Conservation (phyloP, 2,329 filamentous ascomycete species). For the Neurospora crassa region DNA sequence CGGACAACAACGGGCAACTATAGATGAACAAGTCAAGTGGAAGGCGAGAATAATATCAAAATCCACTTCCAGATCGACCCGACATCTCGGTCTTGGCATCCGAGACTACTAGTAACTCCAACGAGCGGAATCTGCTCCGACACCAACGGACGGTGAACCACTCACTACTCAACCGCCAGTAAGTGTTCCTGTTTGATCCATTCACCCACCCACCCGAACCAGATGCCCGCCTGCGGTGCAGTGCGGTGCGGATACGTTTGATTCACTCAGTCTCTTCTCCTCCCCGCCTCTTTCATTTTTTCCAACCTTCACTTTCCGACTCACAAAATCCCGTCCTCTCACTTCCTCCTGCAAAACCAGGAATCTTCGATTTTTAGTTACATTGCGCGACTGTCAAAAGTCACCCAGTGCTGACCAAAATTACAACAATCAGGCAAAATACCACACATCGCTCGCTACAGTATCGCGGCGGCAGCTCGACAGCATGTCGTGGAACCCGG, state of each 20-base stretch:
- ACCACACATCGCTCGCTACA: background rate
- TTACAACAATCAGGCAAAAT: background rate
- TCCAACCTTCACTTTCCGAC: background rate
- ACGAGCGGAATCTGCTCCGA: background rate
- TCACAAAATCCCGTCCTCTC: background rate
- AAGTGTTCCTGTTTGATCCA: background rate
- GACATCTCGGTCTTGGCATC: background rate
- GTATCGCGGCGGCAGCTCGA: background rate
- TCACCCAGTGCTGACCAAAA: background rate
- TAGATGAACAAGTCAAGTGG: background rate
- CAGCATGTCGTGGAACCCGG: slow-evolving; percentile 22
- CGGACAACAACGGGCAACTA: background rate
- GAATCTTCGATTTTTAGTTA: background rate
- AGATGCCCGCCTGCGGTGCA: background rate
- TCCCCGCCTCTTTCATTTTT: background rate
- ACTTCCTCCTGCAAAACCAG: background rate
- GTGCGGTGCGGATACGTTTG: background rate
- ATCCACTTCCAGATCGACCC: background rate
- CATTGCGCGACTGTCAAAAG: background rate
- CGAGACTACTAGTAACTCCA: background rate
- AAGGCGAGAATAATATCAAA: background rate
- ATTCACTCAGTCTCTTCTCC: background rate
- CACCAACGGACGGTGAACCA: background rate
- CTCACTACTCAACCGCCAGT: background rate
- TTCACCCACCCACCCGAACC: background rate